These are phyloP conservation scores for Fusarium solani-melongenae DNA, from an alignment of 2,329 filamentous ascomycete genomes.

Conservation along the genomic window DNA sequence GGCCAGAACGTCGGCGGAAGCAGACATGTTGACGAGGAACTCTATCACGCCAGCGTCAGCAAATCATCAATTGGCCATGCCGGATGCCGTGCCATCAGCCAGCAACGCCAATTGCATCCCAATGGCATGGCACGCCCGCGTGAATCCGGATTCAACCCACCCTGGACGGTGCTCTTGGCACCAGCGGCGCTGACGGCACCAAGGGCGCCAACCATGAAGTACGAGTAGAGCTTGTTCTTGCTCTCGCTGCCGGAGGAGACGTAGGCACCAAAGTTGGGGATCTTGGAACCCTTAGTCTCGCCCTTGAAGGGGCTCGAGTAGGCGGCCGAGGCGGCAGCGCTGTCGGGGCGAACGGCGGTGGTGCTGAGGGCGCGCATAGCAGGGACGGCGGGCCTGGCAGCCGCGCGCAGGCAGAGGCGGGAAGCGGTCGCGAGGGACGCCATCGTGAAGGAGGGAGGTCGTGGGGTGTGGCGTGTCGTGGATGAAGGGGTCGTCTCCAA, in stretches of 20 bases:
- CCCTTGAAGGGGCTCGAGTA: constrained; percentile 75
- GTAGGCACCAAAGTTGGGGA: constrained; percentile 93
- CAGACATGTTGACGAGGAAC: constrained; percentile 99
- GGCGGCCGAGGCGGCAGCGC: constrained; percentile 58
- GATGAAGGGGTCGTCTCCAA: constrained; percentile 37
- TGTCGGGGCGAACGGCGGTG: constrained; percentile 60
- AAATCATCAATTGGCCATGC: constrained; percentile 40
- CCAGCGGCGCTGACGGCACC: constrained; percentile 91
- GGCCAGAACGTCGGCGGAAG: constrained; percentile 96
- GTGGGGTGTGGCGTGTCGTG: constrained; percentile 46
- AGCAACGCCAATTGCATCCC: constrained; percentile 42
- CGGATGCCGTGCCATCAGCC: constrained; percentile 6
- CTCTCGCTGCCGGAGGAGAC: constrained; percentile 74
- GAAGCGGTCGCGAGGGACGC: constrained; percentile 76
- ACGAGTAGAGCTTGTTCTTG: constrained; percentile 88
- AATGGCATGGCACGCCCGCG: constrained; percentile 40
- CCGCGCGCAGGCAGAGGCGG: constrained; percentile 74
- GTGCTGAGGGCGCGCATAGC: constrained; percentile 67
- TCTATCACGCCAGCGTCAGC: constrained; percentile 67
- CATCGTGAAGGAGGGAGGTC: constrained; percentile 58
- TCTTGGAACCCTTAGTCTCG: constrained; percentile 69
- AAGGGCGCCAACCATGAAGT: constrained; percentile 98
- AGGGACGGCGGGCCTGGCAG: constrained; percentile 54
- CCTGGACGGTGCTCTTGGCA: constrained; percentile 97
- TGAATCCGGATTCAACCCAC: constrained; percentile 65